A percentile compares a stretch with the other conserved stretches of the same genome.
These are phyloP conservation scores for Penicillium maclennaniae DNA, from an alignment of 495 filamentous ascomycete genomes.

Conservation along the genomic window DNA sequence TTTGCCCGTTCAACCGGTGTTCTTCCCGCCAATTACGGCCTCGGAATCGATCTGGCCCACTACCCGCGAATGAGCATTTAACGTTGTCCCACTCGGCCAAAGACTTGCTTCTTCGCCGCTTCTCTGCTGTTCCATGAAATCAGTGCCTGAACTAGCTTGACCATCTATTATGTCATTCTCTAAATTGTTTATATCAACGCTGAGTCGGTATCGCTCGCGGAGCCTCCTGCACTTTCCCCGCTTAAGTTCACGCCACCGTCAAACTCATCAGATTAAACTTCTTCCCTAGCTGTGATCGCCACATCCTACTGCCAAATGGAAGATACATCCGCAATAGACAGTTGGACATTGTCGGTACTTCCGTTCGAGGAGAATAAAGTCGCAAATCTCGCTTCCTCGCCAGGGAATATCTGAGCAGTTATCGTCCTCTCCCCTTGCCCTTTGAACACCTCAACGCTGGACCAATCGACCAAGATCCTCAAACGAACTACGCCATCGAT, in stretches of 20 bases:
- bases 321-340: constrained; percentile 4
- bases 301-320: constrained; percentile 9
- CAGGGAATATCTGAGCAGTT: constrained; percentile 22
- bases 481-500: constrained; percentile 17
- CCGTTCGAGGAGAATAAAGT: constrained; percentile 22
- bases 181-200: too few species aligned
- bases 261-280: too few species aligned
- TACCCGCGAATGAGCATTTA: background rate
- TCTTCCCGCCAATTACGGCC: background rate
- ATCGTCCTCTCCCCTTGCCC: constrained; percentile 21
- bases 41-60: background rate
- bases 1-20: too few species aligned
- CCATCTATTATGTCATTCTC: too few species aligned
- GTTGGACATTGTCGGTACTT: constrained; percentile 15
- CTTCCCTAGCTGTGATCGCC: too few species aligned
- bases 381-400: constrained; percentile 15
- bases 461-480: constrained; percentile 27
- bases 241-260: too few species aligned
- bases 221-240: too few species aligned
- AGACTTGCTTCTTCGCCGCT: background rate
- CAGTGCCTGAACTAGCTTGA: too few species aligned
- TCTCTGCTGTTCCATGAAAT: background rate
- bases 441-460: constrained; percentile 29
- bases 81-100: background rate
- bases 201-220: too few species aligned